Percentiles rank a stretch among this genome's conserved stretches.
Evolutionary conservation across 257 asterid genomes (phyloP).

Genomic region (Przewalskia tangutica): DNA sequence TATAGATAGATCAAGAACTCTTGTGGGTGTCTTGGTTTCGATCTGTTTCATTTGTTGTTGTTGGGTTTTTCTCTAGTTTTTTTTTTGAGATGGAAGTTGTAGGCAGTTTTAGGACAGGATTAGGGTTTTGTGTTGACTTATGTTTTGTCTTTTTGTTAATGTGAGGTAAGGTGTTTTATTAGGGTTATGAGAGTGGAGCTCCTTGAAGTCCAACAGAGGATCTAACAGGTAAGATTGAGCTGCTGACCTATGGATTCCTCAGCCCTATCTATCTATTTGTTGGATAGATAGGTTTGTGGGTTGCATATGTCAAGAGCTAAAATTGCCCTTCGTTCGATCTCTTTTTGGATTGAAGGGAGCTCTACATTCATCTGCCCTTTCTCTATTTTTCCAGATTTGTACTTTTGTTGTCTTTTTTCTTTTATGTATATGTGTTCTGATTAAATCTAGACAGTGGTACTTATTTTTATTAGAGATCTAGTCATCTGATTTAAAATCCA

Average conservation of each 20-base stretch:
- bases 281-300: slow-evolving; percentile 60
- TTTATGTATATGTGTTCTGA: neutral
- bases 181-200: slow-evolving; percentile 64
- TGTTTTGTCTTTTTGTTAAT: neutral
- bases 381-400: neutral
- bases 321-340: slow-evolving; percentile 33
- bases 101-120: neutral
- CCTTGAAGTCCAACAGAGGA: slow-evolving; percentile 90
- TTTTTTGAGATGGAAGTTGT: neutral
- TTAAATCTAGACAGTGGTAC: neutral
- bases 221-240: slow-evolving; percentile 52
- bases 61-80: neutral
- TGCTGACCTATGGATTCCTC: slow-evolving; percentile 83
- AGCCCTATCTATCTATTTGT: slow-evolving; percentile 31
- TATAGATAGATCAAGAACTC: neutral
- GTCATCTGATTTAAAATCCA: slow-evolving; percentile 3
- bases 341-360: slow-evolving; percentile 99
- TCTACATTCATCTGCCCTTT: slow-evolving; percentile 26
- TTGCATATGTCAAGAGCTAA: slow-evolving; percentile 82
- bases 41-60: neutral
- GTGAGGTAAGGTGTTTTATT: neutral
- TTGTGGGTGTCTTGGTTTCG: neutral
- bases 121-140: neutral
- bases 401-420: neutral
- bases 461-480: neutral